A percentile compares a stretch with the other conserved stretches of the same genome.
These are phyloP conservation scores for Micractinium sp. DNA, from an alignment of 139 green algal genomes.

Conservation along the genomic window DNA sequence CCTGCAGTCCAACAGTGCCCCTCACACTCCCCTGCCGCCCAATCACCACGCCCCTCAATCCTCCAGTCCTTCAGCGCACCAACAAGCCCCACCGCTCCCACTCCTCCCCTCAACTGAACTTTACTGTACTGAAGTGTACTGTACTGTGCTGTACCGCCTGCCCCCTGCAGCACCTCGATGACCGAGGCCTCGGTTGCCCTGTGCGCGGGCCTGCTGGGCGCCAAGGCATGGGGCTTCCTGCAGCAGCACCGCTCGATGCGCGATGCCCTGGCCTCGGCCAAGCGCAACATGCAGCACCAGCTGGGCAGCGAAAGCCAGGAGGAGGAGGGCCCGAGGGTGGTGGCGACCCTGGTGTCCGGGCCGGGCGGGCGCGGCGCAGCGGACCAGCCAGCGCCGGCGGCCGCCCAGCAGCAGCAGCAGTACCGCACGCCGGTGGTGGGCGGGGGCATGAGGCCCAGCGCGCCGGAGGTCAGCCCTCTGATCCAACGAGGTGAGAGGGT, in stretches of 20 bases:
- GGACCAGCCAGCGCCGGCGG: not conserved
- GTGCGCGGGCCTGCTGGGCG: constrained; percentile 6
- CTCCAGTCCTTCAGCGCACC: too few relatives aligned
- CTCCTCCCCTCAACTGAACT: too few relatives aligned
- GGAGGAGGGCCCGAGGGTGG: not conserved
- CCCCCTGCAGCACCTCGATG: constrained; percentile 2
- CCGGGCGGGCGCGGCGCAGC: not conserved
- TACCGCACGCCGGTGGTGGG: constrained; percentile 9
- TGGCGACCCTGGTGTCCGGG: not conserved
- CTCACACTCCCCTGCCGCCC: too few relatives aligned
- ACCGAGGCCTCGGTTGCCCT: not conserved
- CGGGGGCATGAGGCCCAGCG: not conserved
- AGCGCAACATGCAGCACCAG: constrained; percentile 16
- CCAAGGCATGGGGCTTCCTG: not conserved
- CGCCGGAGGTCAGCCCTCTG: constrained; percentile 50
- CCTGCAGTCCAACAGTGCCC: too few relatives aligned
- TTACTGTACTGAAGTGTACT: not conserved
- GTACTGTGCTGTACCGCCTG: not conserved
- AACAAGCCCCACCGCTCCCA: too few relatives aligned
- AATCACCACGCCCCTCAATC: too few relatives aligned
- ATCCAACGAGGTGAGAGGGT: constrained; percentile 36
- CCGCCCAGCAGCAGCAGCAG: not conserved
- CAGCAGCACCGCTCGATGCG: constrained; percentile 7
- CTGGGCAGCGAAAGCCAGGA: not conserved
- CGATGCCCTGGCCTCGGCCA: constrained; percentile 2